phyloP scores from a whole-genome alignment of 495 filamentous ascomycete genomes.

The Aspergillus taichungensis region DNA sequence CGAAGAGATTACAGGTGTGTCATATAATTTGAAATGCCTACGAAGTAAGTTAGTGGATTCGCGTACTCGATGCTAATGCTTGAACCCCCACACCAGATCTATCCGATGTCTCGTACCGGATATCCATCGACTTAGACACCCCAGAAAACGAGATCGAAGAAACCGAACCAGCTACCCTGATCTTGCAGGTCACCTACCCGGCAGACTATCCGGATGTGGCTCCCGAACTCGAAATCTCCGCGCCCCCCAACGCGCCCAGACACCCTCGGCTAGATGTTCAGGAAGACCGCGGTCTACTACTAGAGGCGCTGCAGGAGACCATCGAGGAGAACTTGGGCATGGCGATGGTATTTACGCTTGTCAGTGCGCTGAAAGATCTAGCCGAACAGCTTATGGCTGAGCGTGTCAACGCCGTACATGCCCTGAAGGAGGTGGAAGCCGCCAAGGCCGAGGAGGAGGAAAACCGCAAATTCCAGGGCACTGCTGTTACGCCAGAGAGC shows the following conservation, averaged over 20 bases:
- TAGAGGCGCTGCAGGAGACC: constrained; percentile 55
- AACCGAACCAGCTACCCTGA: constrained; percentile 43
- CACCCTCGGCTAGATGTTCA: constrained; percentile 54
- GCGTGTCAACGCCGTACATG: constrained; percentile 53
- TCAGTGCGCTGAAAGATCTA: constrained; percentile 75
- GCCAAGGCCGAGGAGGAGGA: constrained; percentile 77
- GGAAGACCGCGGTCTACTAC: constrained; percentile 61
- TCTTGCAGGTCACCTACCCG: constrained; percentile 78
- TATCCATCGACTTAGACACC: constrained; percentile 73
- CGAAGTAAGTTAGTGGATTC: too few relatives aligned
- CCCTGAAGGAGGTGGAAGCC: constrained; percentile 53
- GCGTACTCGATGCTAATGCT: constrained; percentile 2
- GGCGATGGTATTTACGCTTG: constrained; percentile 95
- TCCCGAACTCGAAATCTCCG: constrained; percentile 66
- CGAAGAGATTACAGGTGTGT: constrained; percentile 83
- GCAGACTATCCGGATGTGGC: constrained; percentile 79
- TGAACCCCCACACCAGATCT: constrained; percentile 48
- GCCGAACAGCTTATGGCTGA: constrained; percentile 72
- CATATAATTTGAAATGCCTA: too few relatives aligned
- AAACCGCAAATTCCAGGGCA: constrained; percentile 94
- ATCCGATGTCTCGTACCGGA: constrained; percentile 74
- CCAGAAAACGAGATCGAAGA: constrained; percentile 50
- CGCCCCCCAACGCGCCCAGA: constrained; percentile 58
- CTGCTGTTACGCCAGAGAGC: constrained; percentile 70
- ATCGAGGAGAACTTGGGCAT: constrained; percentile 90